Conservation (phyloP, 2,329 filamentous ascomycete species). For the Pezicula rhizophila region DNA sequence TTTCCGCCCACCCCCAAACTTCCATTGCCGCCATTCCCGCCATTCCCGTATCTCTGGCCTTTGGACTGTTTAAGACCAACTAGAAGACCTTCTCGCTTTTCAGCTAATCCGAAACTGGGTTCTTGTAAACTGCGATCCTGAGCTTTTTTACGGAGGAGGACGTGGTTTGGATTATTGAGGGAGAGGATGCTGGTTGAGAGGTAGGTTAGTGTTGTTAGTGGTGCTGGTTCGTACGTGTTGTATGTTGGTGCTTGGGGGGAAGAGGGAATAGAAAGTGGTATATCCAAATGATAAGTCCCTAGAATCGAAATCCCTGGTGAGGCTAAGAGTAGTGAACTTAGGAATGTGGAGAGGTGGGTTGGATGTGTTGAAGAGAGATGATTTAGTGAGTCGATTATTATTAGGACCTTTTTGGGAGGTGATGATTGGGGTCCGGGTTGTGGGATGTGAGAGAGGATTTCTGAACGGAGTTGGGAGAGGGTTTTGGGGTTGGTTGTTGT, state of each 20-base stretch:
- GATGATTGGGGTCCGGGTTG: conserved; percentile 6
- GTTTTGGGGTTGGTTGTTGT: conserved; percentile 47
- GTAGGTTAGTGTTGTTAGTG: conserved; percentile 69
- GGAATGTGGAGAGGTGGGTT: conserved; percentile 58
- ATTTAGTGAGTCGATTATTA: conserved; percentile 78
- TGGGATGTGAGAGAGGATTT: conserved; percentile 47
- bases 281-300: conserved; percentile 76
- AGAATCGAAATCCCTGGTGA: conserved; percentile 65
- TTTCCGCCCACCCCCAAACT: conserved; percentile 36
- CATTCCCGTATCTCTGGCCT: no score
- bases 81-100: conserved; percentile 73
- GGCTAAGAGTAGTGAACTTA: conserved; percentile 58
- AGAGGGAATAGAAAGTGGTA: conserved; percentile 49
- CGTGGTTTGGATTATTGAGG: conserved; percentile 66
- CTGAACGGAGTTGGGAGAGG: conserved; percentile 49
- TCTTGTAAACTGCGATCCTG: conserved; percentile 67
- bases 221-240: conserved; percentile 57
- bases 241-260: conserved; percentile 27
- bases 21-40: conserved; percentile 12
- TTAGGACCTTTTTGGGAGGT: conserved; percentile 48
- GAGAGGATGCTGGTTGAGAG: conserved; percentile 83
- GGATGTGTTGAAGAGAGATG: conserved; percentile 47
- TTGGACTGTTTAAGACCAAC: conserved; percentile 45
- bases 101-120: conserved; percentile 72
- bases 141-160: conserved; percentile 69